phyloP scores from a whole-genome alignment of 176 grass and related monocot genomes.

The Bonia amplexicaulis region DNA sequence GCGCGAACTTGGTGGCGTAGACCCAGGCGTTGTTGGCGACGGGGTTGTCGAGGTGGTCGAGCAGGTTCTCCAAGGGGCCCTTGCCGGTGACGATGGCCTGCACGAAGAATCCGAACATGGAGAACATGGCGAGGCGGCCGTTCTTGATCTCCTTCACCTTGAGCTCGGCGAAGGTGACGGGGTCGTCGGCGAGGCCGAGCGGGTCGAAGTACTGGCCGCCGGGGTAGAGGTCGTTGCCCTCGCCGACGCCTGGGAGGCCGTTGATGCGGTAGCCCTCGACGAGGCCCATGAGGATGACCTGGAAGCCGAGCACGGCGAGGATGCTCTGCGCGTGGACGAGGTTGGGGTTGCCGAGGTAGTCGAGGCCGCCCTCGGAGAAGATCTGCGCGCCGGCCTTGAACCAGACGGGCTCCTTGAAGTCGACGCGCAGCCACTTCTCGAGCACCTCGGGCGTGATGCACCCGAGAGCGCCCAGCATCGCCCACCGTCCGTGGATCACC shows the following conservation, averaged over 20 bases:
- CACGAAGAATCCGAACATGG: conserved; percentile 92
- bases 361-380: conserved; percentile 94
- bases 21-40: conserved; percentile 97
- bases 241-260: conserved; percentile 75
- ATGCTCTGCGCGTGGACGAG: conserved; percentile 99
- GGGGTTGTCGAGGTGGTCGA: conserved; percentile 82
- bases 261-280: conserved; percentile 95
- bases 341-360: conserved; percentile 96
- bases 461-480: conserved; percentile 85
- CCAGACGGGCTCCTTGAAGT: conserved; percentile 96
- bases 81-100: conserved; percentile 94
- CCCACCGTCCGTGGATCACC: conserved; percentile 96
- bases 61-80: conserved; percentile 87
- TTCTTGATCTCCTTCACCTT: conserved; percentile 99
- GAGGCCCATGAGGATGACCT: conserved; percentile 92
- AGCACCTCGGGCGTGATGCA: conserved; percentile 93
- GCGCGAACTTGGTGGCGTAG: conserved; percentile 87
- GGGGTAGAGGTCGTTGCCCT: conserved; percentile 92
- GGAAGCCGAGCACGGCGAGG: conserved; percentile 79
- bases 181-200: conserved; percentile 84
- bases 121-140: conserved; percentile 93
- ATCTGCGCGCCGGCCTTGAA: conserved; percentile 98
- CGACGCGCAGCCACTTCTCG: conserved; percentile 81
- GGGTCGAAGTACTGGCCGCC: conserved; percentile 94
- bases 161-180: conserved; percentile 70